Conservation (phyloP, 176 grass and related monocot species). For the bread wheat (Triticum aestivum) region IWGSC_CS_RefSeq_v2.1 NC_057802.1:610409282-610409781, state of each 20-base stretch:
- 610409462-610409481: constrained; percentile 32
- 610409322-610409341: constrained; percentile 60
- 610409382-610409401: constrained; percentile 57
- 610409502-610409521: not conserved
- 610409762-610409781: not conserved
- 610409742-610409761: not conserved
- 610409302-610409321: constrained; percentile 56
- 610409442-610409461: constrained; percentile 44
- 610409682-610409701: not conserved
- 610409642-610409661: not conserved
- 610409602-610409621: not conserved
- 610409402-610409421: constrained; percentile 55
- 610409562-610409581: not conserved
- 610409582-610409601: not conserved
- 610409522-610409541: not conserved
- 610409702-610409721: not conserved
- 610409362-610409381: constrained; percentile 65
- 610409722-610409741: not conserved
- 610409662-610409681: constrained; percentile 47
- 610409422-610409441: constrained; percentile 46
- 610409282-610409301: not conserved
- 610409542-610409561: not conserved
- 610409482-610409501: not conserved
- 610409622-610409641: not conserved
- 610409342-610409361: constrained; percentile 57